Conservation (phyloP, 1,284 basidiomycete genomes). For the Moniliophthora roreri region DNA sequence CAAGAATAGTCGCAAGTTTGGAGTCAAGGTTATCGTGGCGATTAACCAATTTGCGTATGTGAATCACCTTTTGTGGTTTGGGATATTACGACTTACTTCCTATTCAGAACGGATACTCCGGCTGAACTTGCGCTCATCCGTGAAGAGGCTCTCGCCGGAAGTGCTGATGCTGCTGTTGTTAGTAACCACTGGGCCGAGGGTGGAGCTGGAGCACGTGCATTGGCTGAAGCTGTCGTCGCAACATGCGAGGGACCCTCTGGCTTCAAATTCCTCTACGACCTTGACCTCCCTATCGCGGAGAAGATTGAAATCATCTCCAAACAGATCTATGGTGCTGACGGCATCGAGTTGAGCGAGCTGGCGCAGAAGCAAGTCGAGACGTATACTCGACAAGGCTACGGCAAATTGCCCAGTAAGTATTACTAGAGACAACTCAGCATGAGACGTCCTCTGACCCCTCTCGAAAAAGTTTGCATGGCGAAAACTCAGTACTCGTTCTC, state of each 20-base stretch:
- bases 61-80: slow-evolving; percentile 4
- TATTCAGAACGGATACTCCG: slow-evolving; percentile 78
- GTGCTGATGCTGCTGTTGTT: slow-evolving; percentile 94
- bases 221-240: slow-evolving; percentile 85
- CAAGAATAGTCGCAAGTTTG: slow-evolving; percentile 93
- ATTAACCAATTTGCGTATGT: slow-evolving; percentile 94
- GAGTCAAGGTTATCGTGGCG: slow-evolving; percentile 94
- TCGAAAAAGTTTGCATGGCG: slow-evolving; percentile 91
- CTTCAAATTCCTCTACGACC: slow-evolving; percentile 91
- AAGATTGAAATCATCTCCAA: slow-evolving; percentile 88
- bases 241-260: slow-evolving; percentile 82
- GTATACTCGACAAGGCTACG: slow-evolving; percentile 90
- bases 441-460: slow-evolving; percentile 14
- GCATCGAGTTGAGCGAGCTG: slow-evolving; percentile 81
- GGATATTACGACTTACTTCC: slow-evolving; percentile 2
- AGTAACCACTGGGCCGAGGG: slow-evolving; percentile 97
- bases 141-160: slow-evolving; percentile 77
- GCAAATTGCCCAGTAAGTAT: slow-evolving; percentile 73
- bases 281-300: slow-evolving; percentile 80
- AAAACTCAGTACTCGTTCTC: slow-evolving; percentile 98
- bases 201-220: slow-evolving; percentile 82
- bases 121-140: slow-evolving; percentile 90
- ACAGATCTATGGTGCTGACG: slow-evolving; percentile 91
- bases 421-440: slow-evolving; percentile 5
- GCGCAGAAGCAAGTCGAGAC: slow-evolving; percentile 88